Percentiles rank a stretch among this genome's conserved stretches.
These are phyloP conservation scores for Cryptococcus sp. DNA, from an alignment of 1,284 basidiomycete genomes.

Conservation along the genomic window DNA sequence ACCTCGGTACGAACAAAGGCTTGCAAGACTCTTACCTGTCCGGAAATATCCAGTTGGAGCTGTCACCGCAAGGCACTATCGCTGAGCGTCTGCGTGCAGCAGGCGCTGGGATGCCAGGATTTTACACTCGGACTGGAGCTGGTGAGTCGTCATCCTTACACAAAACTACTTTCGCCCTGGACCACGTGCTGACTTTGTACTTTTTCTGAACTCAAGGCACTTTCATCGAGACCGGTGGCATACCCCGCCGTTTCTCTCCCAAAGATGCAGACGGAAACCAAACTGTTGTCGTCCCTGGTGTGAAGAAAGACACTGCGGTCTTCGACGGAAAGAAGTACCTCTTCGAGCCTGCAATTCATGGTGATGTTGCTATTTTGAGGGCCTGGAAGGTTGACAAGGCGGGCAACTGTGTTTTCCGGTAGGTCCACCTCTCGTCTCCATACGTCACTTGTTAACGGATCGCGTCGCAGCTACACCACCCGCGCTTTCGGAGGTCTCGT, in stretches of 20 bases:
- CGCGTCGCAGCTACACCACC: constrained; percentile 69
- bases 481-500: constrained; percentile 86
- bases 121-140: constrained; percentile 94
- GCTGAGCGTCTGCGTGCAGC: constrained; percentile 88
- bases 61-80: constrained; percentile 89
- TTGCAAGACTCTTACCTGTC: constrained; percentile 67
- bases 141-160: constrained; percentile 25
- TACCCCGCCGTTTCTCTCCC: constrained; percentile 58
- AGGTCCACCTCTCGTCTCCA: constrained; percentile 25
- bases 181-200: too few relatives aligned
- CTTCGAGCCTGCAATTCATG: constrained; percentile 81
- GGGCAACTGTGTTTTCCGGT: constrained; percentile 83
- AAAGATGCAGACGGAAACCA: constrained; percentile 41
- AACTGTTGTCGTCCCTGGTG: constrained; percentile 64
- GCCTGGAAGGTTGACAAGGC: constrained; percentile 96
- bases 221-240: constrained; percentile 70
- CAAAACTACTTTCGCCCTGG: background rate
- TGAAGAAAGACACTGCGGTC: constrained; percentile 74
- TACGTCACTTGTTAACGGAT: background rate
- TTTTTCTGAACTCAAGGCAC: constrained; percentile 55
- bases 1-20: constrained; percentile 66
- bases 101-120: constrained; percentile 92
- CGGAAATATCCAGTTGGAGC: constrained; percentile 79
- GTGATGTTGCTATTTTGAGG: constrained; percentile 84
- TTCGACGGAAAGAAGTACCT: constrained; percentile 83